Evolutionary conservation across 1,284 basidiomycete genomes (phyloP).

Genomic region (Irpex sp.): DNA sequence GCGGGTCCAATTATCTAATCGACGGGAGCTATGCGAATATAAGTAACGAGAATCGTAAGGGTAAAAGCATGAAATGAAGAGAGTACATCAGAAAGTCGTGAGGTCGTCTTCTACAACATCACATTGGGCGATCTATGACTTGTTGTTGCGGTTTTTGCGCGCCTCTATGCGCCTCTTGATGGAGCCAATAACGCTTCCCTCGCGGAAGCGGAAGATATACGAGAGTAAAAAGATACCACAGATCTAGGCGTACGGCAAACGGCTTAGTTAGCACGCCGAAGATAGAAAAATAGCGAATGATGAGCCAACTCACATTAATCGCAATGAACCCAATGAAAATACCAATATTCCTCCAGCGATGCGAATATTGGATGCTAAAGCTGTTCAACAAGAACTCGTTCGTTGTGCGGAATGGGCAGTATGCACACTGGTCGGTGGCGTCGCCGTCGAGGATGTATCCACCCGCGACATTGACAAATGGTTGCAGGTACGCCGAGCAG

Average conservation of each 20-base stretch:
- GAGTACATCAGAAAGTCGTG: no score
- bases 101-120: no score
- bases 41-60: background rate
- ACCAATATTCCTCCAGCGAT: conserved; percentile 66
- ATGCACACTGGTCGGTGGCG: conserved; percentile 48
- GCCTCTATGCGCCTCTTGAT: background rate
- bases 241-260: conserved; percentile 20
- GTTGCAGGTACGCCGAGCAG: conserved; percentile 54
- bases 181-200: background rate
- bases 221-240: conserved; percentile 28
- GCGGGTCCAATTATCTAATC: no score
- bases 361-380: conserved; percentile 52
- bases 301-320: conserved; percentile 46
- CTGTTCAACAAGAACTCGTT: conserved; percentile 49
- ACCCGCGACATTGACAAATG: conserved; percentile 49
- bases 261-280: background rate
- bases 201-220: conserved; percentile 31
- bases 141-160: background rate
- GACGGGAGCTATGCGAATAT: no score
- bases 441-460: conserved; percentile 68
- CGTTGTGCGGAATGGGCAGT: conserved; percentile 50
- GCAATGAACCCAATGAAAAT: conserved; percentile 60
- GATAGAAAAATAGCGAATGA: background rate
- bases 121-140: background rate
- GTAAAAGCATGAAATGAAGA: background rate